Base-by-base conservation (phyloP, 179 eudicot genomes). In the Monotropa hypopitys region DNA sequence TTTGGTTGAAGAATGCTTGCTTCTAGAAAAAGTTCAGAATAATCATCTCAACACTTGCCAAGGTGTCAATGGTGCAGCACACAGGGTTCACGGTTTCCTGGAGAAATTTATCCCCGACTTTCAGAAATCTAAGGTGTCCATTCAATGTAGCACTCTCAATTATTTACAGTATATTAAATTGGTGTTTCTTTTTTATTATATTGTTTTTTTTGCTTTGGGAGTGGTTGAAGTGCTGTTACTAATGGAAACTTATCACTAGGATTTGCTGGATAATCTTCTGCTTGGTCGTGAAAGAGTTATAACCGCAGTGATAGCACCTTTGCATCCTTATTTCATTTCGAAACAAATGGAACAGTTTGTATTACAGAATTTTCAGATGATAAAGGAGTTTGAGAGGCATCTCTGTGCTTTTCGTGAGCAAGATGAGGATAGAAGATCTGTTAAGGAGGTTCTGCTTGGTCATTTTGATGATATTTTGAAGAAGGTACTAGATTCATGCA, bases 71-170 rank as follows among this genome's bases (percentile, higher is more conserved):
- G 81, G 81, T 84, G 83, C 82, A 42, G 85, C 81, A 38, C 82
- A 75, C 61, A 81, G 82, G 80, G 80, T 92, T 59, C 77, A 73
- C 26, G 62, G 70, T 69, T 88, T 89, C 54, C 42, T 94, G 67
- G 90, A 87, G 82, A 86, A 88, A 63, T 88, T 83, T 81, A 72
- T 76, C 78, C 93, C 89, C 0, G 82, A 81, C 43, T 85, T 90
- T 77, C 83, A 82, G 84, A 84, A 83, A 72, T 90, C 97, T 67
- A 96, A 96, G 98, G 99, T 96, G 76, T 21, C 49, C 75, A 38
- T 33, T 47, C 7, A n/a, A 35, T 33, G 18, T 53, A 16, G 28
- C 54, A 10, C 47, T 70, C 28, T 56, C 5, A 8, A 11, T 32
- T 76, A 8, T 38, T 38, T 38, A 38, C 3, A 38, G 5, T 2